Evolutionary conservation across 371 early-diverging fungal genomes (phyloP), one percentile per base, ranked within the genome.

Genomic region (Mortierella sp.): DNA sequence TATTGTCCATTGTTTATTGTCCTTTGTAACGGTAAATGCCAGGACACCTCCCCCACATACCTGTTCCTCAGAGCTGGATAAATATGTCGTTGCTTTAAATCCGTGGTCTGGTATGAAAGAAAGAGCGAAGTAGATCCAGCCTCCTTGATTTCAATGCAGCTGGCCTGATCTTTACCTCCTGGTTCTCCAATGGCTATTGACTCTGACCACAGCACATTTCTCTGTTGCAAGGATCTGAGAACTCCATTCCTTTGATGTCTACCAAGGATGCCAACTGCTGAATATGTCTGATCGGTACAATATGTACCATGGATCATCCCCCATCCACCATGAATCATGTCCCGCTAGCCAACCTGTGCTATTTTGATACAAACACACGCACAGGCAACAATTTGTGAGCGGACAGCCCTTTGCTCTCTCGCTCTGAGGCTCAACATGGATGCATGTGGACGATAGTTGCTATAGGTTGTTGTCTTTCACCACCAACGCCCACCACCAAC

Each of bases 131-230:
- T 22, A 22, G 22, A 20, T 22, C 52, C 9, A 14, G 18, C 55
- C 55, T 55, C 55, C 55, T 55, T 55, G 55, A 55, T 55, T 55
- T 55, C 55, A 55, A 55, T 55, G 55, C 35, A 35, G 35, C 3
- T 35, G 6, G 35, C 35, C 3, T 35, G 35, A 35, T 35, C 35
- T 35, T 35, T 35, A 35, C 35, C 35, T 35, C 35, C 35, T 35
- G 35, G 35, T 35, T 3, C 35, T 35, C 35, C 3, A 35, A 35
- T 35, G 6, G 35, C 35, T 35, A 35, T 35, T 35, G 35, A 35
- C 35, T 45, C 12, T 45, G 45, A 12, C 18, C 45, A 45, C 45
- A 45, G 18, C 45, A 45, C 45, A 45, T 4, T 45, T 18, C 45
- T 18, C 12, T 45, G 2, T 45, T 35, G 35, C 3, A 35, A 6